Base-by-base conservation (phyloP, 2,329 filamentous ascomycete genomes). In the Apiospora pterosperma region DNA sequence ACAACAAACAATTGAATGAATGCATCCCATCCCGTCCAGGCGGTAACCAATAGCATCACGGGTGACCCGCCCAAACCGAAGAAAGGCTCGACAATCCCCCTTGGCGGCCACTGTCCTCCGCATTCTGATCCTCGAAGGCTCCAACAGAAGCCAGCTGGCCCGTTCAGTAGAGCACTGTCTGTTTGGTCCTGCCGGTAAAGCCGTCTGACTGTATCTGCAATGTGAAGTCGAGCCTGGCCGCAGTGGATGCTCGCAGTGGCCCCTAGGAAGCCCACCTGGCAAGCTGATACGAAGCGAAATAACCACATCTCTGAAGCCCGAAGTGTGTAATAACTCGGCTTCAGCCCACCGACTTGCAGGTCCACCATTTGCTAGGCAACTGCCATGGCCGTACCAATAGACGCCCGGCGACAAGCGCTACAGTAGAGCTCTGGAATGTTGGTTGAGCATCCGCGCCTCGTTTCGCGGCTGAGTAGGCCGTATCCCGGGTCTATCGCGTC, bases 401-500 rank as follows among this genome's bases (percentile, higher is more conserved):
- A 55, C 48, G 48, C 48, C 48, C 2, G 48, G 16, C 25, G 48
- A 55, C 48, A 55, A 21, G 48, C 25, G 16, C 34, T 11, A 28
- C 19, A 34, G 25, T 55, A n/a, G 31, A 55, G 6, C 12, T 5
- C 28, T n/a, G 25, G 14, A 6, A n/a, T 55, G 48, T 55, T 55
- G 48, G 48, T 55, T 55, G 14, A 34, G 7, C 28, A 55, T 34
- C 48, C 48, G 28, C 48, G 48, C 48, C 28, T 55, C 28, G n/a
- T 55, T 34, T 55, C 48, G 48, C 48, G 48, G 48, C 48, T 34
- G 12, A 55, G 48, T 16, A n/a, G 28, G 28, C 28, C 48, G 11
- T 55, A 55, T 28, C 48, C 48, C 48, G 48, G 48, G 28, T 55
- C 48, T 55, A 55, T 55, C 48, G 48, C 48, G 48, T 55, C 48